A percentile compares a stretch with the other conserved stretches of the same genome.
These are phyloP conservation scores for Chrysochromulina parva DNA, from an alignment of 78 protist genomes.

Conservation along the genomic window DNA sequence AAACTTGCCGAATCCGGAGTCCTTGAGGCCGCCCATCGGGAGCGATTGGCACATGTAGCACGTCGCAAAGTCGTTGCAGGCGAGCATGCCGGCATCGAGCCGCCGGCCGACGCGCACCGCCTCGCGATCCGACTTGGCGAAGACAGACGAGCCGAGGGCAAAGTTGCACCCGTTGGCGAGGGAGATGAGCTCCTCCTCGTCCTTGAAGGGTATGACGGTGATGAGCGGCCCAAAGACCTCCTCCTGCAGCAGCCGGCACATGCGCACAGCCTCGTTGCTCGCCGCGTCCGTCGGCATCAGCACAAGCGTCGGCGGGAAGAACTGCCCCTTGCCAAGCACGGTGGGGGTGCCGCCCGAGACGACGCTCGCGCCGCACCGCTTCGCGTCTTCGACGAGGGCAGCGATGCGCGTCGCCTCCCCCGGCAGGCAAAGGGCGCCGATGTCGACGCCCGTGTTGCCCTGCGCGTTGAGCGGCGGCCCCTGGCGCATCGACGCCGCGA, in stretches of 20 bases:
- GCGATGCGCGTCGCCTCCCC: background rate
- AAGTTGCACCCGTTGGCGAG: background rate
- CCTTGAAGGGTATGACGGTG: background rate
- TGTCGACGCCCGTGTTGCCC: background rate
- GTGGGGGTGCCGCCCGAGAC: too few relatives aligned
- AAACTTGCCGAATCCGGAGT: constrained; percentile 4
- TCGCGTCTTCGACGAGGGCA: constrained; percentile 6
- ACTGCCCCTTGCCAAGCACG: background rate
- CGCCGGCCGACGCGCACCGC: too few relatives aligned
- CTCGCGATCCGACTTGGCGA: background rate
- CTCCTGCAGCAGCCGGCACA: background rate
- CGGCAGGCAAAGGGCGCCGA: constrained; percentile 7
- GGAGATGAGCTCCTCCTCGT: background rate
- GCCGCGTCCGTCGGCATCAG: background rate
- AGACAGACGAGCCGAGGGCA: background rate
- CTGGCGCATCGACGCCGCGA: background rate
- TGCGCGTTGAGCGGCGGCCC: background rate
- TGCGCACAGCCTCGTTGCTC: too few relatives aligned
- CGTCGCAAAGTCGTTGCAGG: constrained; percentile 16
- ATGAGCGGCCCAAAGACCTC: constrained; percentile 6
- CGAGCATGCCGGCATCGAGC: background rate
- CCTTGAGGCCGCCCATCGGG: constrained; percentile 22
- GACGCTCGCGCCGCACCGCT: background rate
- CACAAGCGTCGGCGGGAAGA: background rate
- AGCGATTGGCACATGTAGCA: constrained; percentile 20